Base-by-base conservation (phyloP, 257 asterid species). In the Fraxinus americana region DNA sequence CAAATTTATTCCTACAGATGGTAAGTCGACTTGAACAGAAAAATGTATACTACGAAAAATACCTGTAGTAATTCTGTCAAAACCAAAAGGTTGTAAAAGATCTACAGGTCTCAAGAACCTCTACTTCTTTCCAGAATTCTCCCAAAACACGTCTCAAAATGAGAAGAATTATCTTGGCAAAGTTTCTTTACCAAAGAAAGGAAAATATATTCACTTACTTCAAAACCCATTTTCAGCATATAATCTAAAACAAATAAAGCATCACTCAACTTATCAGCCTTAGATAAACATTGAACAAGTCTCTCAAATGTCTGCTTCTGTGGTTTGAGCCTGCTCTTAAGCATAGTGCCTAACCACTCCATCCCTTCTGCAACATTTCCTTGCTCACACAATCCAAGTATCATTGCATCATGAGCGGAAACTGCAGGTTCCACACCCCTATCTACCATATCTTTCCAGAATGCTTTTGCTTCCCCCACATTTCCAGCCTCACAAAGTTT, bases 391-490 rank as follows among this genome's bases (percentile, higher is more conserved):
- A 90, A 81, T 48, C 91, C 92, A 30, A 80, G 74, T 35, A 89
- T 72, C 61, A 92, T 81, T 43, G 87, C 79, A 78, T 89, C 85
- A 72, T 88, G 41, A 73, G 85, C 63, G 27, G 57, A 52, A 16
- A 52, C 30, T 6, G 85, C 76, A 12, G 87, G 92, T 74, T 75
- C 77, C 61, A 89, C 80, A 43, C 91, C 90, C 81, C 84, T 82
- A 70, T 84, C 83, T 16, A 59, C 82, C 91, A 89, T 88, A 68
- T 91, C 93, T 12, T 70, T 76, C 92, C 88, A 91, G 78, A 92
- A 75, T 36, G 70, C 85, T 77, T 78, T 85, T 2, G 89, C 93
- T 80, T 92, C 92, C 43, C 80, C 81, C 79, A 86, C 86, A 39
- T 69, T 81, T n/a, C 94, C 91, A 4, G 27, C 71, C 30, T 85